A percentile compares a stretch with the other conserved stretches of the same genome.
Evolutionary conservation across 2,329 filamentous ascomycete genomes (phyloP).

Genomic region (Colletotrichum tamarilloi): DNA sequence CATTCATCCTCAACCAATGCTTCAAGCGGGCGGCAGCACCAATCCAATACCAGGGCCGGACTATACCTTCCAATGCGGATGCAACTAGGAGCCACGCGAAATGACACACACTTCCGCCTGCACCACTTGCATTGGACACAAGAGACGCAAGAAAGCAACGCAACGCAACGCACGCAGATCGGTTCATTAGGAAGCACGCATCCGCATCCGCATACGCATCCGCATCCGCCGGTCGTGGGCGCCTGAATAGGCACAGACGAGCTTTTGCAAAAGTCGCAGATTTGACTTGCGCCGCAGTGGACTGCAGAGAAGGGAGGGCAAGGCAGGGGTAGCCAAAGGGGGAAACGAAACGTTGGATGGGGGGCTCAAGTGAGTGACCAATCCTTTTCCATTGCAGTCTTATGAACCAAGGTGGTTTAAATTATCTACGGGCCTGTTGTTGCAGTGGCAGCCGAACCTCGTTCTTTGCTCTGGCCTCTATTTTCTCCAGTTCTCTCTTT

Average conservation of each 20-base stretch:
- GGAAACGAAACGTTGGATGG: neutral
- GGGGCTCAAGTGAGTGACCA: conserved; percentile 17
- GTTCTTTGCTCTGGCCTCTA: neutral
- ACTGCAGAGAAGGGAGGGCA: conserved; percentile 3
- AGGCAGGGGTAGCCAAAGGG: neutral
- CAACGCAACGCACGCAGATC: conserved; percentile 9
- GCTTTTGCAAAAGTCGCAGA: conserved; percentile 7
- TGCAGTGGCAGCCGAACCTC: conserved; percentile 3
- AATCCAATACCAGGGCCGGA: conserved; percentile 23
- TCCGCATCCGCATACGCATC: conserved; percentile 27
- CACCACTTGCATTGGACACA: conserved; percentile 23
- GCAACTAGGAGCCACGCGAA: conserved; percentile 32
- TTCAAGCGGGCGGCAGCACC: neutral
- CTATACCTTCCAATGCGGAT: conserved; percentile 33
- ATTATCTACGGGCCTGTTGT: conserved; percentile 32
- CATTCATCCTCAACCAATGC: conserved; percentile 2
- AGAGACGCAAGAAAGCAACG: neutral
- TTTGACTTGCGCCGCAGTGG: conserved; percentile 1
- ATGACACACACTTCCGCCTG: conserved; percentile 28
- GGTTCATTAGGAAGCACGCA: conserved; percentile 17
- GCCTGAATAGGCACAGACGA: conserved; percentile 9
- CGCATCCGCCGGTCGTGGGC: conserved; percentile 26
- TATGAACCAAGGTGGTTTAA: conserved; percentile 23
- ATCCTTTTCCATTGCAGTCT: conserved; percentile 6
- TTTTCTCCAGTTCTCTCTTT: neutral